These are phyloP conservation scores for Anastatica hierochuntica DNA, from an alignment of 345 rosid genomes.

Conservation along the genomic window DNA sequence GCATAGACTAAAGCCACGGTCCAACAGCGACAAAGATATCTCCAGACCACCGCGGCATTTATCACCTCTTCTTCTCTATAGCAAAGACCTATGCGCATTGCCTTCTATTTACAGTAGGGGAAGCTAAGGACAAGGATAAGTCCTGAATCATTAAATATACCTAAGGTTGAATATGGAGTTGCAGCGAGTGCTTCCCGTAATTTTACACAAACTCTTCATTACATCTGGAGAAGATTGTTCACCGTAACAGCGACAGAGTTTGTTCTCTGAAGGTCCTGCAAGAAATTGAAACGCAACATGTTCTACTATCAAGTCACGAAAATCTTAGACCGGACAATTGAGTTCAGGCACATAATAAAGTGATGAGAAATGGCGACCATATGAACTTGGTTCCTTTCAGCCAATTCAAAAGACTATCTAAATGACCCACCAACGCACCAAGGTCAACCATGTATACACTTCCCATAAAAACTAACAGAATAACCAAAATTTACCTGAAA, in stretches of 20 bases:
- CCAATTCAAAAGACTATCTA: too few relatives aligned
- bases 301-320: constrained; percentile 12
- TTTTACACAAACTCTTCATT: constrained; percentile 20
- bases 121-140: constrained; percentile 17
- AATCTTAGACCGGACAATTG: background rate
- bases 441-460: too few relatives aligned
- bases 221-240: constrained; percentile 97
- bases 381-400: too few relatives aligned
- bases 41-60: constrained; percentile 13
- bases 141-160: constrained; percentile 12
- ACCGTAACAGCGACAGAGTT: constrained; percentile 84
- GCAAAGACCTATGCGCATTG: too few relatives aligned
- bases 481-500: constrained; percentile 49
- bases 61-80: constrained; percentile 22
- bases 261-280: constrained; percentile 97
- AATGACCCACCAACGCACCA: too few relatives aligned
- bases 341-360: background rate
- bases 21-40: too few relatives aligned
- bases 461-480: too few relatives aligned
- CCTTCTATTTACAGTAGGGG: constrained; percentile 33
- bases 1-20: too few relatives aligned
- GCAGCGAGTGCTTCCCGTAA: background rate
- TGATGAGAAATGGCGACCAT: too few relatives aligned
- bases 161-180: background rate
- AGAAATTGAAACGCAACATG: constrained; percentile 8